Conservation (phyloP, 441 rosid species). For the Erodium texanum region DNA sequence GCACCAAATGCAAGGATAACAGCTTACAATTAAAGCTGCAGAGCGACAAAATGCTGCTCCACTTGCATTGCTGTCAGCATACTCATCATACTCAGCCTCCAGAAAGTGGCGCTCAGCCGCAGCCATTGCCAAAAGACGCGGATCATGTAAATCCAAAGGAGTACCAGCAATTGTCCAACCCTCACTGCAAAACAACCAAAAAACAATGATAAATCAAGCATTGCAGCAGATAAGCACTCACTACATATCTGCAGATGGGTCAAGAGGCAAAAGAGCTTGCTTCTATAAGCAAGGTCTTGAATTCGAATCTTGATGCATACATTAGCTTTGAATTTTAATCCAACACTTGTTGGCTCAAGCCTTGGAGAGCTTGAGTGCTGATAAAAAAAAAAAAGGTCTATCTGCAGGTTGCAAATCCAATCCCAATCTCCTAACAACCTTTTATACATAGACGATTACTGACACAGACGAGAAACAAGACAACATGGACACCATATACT, state of each 20-base stretch:
- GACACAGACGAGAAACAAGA: not conserved
- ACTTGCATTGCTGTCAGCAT: slow-evolving; percentile 52
- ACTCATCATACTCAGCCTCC: slow-evolving; percentile 67
- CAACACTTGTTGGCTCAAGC: too few relatives aligned
- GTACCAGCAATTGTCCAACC: slow-evolving; percentile 51
- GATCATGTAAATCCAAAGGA: slow-evolving; percentile 54
- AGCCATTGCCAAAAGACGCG: slow-evolving; percentile 62
- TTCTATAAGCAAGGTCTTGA: not conserved
- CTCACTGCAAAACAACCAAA: slow-evolving; percentile 30
- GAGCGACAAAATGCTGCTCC: slow-evolving; percentile 82
- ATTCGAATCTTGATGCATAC: not conserved
- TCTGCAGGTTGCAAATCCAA: not conserved
- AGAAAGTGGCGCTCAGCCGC: slow-evolving; percentile 64
- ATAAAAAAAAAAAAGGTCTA: too few relatives aligned
- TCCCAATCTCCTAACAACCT: not conserved
- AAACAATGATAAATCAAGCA: slow-evolving; percentile 11
- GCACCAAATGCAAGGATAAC: not conserved
- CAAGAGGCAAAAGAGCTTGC: too few relatives aligned
- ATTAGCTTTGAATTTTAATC: too few relatives aligned
- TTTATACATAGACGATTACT: not conserved
- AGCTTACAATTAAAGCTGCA: slow-evolving; percentile 58
- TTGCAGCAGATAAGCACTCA: not conserved
- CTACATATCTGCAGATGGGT: not conserved
- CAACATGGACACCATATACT: not conserved
- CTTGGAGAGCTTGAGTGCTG: too few relatives aligned